Conservation (phyloP, 1,284 basidiomycete genomes). For the Ustilago vetiveriae region DNA sequence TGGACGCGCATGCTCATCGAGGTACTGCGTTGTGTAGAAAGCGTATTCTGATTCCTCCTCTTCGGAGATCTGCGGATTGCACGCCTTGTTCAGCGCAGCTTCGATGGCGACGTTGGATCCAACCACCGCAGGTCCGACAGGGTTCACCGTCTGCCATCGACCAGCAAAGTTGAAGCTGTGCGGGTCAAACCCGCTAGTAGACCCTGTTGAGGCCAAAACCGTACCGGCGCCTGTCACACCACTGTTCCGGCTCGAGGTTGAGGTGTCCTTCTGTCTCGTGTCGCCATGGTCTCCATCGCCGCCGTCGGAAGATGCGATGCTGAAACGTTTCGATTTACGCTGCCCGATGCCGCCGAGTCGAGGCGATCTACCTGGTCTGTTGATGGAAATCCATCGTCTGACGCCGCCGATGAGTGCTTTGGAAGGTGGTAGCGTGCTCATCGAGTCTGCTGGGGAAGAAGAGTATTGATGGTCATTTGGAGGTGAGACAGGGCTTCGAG, state of each 20-base stretch:
- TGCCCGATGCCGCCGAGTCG: constrained; percentile 6
- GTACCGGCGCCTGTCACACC: not conserved
- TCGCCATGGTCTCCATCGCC: constrained; percentile 15
- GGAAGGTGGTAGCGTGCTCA: constrained; percentile 22
- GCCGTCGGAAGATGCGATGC: constrained; percentile 28
- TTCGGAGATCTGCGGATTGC: constrained; percentile 40
- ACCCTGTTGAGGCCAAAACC: not conserved
- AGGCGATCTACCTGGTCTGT: constrained; percentile 28
- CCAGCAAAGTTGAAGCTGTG: constrained; percentile 48
- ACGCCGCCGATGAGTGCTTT: constrained; percentile 58
- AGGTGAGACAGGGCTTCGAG: constrained; percentile 25
- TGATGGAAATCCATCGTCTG: constrained; percentile 57
- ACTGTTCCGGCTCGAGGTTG: constrained; percentile 5
- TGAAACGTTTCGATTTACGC: constrained; percentile 25
- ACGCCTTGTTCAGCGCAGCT: constrained; percentile 32
- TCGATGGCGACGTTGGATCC: constrained; percentile 42
- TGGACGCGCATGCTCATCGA: constrained; percentile 29
- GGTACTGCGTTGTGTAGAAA: constrained; percentile 47
- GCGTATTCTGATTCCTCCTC: constrained; percentile 44
- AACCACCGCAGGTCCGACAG: constrained; percentile 18
- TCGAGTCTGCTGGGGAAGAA: constrained; percentile 9
- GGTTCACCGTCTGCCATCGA: constrained; percentile 38
- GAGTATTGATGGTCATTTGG: constrained; percentile 6
- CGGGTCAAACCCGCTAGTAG: constrained; percentile 31
- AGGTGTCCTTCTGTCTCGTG: constrained; percentile 1